Evolutionary conservation across 2,329 filamentous ascomycete genomes (phyloP).

Genomic region (Diaporthe ampelina): DNA sequence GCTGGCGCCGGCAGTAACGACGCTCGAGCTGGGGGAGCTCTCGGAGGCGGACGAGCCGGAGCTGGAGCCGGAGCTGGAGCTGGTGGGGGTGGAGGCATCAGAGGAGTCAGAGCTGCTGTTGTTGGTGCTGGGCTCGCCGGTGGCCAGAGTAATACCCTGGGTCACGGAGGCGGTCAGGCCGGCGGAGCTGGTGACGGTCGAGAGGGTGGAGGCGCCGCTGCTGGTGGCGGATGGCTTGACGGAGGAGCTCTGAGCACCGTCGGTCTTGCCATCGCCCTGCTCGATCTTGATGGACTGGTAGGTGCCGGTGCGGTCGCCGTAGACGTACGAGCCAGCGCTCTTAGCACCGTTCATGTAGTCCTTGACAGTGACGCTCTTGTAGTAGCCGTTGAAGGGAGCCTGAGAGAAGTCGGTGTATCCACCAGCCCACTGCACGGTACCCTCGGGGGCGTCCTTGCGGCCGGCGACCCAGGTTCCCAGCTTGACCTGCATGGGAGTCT

Average conservation of each 20-base stretch:
- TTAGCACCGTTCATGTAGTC: slow-evolving; percentile 67
- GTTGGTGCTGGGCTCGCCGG: slow-evolving; percentile 21
- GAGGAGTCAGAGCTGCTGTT: slow-evolving; percentile 35
- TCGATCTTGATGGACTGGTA: slow-evolving; percentile 66
- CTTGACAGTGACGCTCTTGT: slow-evolving; percentile 67
- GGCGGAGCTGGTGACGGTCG: slow-evolving; percentile 31
- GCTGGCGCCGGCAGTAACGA: slow-evolving; percentile 45
- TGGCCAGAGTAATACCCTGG: slow-evolving; percentile 31
- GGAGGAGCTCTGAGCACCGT: slow-evolving; percentile 43
- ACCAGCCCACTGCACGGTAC: slow-evolving; percentile 78
- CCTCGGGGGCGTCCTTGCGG: slow-evolving; percentile 61
- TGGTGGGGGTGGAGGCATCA: slow-evolving; percentile 32
- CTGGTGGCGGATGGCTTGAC: slow-evolving; percentile 42
- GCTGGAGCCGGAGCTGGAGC: slow-evolving; percentile 26
- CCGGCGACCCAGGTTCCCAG: slow-evolving; percentile 71
- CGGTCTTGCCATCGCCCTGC: slow-evolving; percentile 52
- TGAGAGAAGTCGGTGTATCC: slow-evolving; percentile 67
- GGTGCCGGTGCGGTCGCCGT: slow-evolving; percentile 62
- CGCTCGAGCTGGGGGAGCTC: slow-evolving; percentile 39
- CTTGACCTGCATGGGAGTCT: slow-evolving; percentile 78
- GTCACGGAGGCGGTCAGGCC: slow-evolving; percentile 19
- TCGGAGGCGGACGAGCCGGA: slow-evolving; percentile 40
- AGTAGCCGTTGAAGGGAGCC: slow-evolving; percentile 68
- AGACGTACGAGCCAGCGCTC: slow-evolving; percentile 66
- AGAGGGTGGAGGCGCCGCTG: slow-evolving; percentile 40